Percentiles rank a stretch among this genome's conserved stretches.
phyloP scores from a whole-genome alignment of 2,329 filamentous ascomycete genomes.

The Westerdykella aurantiaca region DNA sequence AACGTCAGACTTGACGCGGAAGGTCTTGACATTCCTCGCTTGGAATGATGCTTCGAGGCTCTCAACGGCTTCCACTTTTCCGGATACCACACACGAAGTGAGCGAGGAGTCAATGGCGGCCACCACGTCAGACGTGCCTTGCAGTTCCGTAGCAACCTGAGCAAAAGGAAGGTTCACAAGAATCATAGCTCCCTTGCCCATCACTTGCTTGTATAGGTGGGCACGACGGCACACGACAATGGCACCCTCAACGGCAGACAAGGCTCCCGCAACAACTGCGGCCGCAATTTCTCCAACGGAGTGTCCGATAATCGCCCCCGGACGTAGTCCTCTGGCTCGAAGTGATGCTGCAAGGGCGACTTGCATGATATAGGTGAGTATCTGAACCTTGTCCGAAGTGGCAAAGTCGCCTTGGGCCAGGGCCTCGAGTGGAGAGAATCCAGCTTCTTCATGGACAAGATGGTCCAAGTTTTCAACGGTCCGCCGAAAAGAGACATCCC shows the following conservation, averaged over 20 bases:
- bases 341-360: constrained; percentile 30
- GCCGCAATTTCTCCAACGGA: constrained; percentile 42
- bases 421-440: constrained; percentile 14
- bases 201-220: constrained; percentile 25
- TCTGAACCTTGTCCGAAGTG: constrained; percentile 25
- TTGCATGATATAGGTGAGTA: constrained; percentile 37
- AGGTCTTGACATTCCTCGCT: constrained; percentile 23
- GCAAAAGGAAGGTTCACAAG: constrained; percentile 30
- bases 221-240: constrained; percentile 34
- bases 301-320: constrained; percentile 39
- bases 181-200: constrained; percentile 28
- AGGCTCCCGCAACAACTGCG: constrained; percentile 29
- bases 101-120: constrained; percentile 36
- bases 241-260: constrained; percentile 33
- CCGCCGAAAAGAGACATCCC: constrained; percentile 17
- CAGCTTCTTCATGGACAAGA: constrained; percentile 12
- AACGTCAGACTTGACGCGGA: constrained; percentile 39
- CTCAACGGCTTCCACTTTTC: constrained; percentile 18
- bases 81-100: constrained; percentile 34
- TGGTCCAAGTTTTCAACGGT: constrained; percentile 23
- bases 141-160: constrained; percentile 19
- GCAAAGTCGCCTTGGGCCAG: constrained; percentile 19
- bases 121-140: constrained; percentile 18
- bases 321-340: constrained; percentile 22
- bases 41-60: constrained; percentile 14